These are phyloP conservation scores for Cryphonectria carpinicola DNA, from an alignment of 2,329 filamentous ascomycete species.

Conservation along the genomic window DNA sequence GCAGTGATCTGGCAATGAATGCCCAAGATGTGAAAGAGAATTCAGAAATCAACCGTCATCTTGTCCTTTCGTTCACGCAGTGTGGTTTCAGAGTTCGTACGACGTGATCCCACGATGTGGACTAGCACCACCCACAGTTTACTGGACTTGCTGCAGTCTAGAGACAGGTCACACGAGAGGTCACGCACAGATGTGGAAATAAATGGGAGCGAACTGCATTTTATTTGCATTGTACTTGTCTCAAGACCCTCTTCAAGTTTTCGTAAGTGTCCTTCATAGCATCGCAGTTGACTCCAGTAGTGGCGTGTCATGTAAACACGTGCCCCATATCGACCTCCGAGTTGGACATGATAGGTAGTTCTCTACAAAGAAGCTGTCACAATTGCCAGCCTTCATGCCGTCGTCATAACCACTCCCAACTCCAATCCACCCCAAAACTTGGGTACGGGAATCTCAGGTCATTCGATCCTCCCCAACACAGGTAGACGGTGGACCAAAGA, in stretches of 20 bases:
- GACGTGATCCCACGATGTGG: not conserved
- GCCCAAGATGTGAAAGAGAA: not conserved
- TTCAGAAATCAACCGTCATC: not conserved
- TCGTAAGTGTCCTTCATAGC: constrained; percentile 19
- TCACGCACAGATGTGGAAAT: constrained; percentile 1
- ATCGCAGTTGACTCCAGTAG: constrained; percentile 23
- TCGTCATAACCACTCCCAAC: constrained; percentile 18
- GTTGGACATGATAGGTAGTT: constrained; percentile 24
- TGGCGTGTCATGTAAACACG: constrained; percentile 27
- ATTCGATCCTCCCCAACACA: constrained; percentile 32
- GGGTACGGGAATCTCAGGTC: constrained; percentile 29
- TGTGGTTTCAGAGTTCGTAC: not conserved
- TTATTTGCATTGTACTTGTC: constrained; percentile 24
- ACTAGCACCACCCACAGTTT: not conserved
- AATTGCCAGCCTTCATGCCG: constrained; percentile 25
- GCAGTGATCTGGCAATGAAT: not conserved
- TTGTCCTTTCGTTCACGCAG: not conserved
- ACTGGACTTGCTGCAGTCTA: not conserved
- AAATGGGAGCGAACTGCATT: constrained; percentile 26
- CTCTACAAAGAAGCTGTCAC: constrained; percentile 21
- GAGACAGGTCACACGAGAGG: not conserved
- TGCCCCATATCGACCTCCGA: constrained; percentile 21
- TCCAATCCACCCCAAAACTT: constrained; percentile 25
- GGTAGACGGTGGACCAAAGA: constrained; percentile 20
- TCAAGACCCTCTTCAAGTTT: constrained; percentile 16